Conservation (phyloP, 495 filamentous ascomycete species). For the Pseudotulostoma volvatum region DNA sequence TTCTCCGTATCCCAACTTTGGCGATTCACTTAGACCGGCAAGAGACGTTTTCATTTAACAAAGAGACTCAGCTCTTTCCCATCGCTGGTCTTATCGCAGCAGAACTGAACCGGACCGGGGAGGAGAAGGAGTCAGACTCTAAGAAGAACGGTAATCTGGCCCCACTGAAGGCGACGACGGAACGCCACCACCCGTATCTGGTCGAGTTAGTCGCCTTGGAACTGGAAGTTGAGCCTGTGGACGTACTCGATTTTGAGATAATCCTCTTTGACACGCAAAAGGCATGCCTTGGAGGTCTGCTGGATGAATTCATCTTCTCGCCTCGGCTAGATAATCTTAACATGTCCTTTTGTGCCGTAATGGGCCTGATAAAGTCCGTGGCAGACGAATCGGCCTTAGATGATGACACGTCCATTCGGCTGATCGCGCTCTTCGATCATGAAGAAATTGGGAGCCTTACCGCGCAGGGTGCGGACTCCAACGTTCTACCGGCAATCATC, state of each 20-base stretch:
- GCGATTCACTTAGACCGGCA: conserved; percentile 86
- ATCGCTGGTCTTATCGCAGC: conserved; percentile 77
- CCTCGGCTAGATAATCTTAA: conserved; percentile 83
- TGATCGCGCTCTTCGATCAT: conserved; percentile 90
- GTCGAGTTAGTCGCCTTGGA: conserved; percentile 75
- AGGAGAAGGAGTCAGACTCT: conserved; percentile 20
- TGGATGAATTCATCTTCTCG: conserved; percentile 89
- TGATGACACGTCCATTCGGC: conserved; percentile 62
- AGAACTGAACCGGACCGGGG: conserved; percentile 58
- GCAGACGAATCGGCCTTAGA: conserved; percentile 43
- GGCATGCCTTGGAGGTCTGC: conserved; percentile 71
- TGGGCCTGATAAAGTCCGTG: conserved; percentile 70
- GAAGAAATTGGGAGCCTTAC: conserved; percentile 89
- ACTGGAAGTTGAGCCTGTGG: conserved; percentile 45
- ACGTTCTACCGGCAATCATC: conserved; percentile 75
- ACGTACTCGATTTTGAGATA: conserved; percentile 88
- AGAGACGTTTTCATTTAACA: conserved; percentile 79
- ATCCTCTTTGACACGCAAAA: conserved; percentile 91
- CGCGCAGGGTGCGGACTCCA: conserved; percentile 87
- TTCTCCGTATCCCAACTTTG: conserved; percentile 79
- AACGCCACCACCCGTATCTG: conserved; percentile 80
- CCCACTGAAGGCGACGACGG: conserved; percentile 57
- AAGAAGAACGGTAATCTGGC: conserved; percentile 37
- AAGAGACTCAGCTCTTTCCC: conserved; percentile 87
- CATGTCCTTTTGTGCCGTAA: conserved; percentile 81